Evolutionary conservation across 306 rosid genomes (phyloP), one percentile per base, ranked within the genome.

Genomic region (Abrus pulchellus): DNA sequence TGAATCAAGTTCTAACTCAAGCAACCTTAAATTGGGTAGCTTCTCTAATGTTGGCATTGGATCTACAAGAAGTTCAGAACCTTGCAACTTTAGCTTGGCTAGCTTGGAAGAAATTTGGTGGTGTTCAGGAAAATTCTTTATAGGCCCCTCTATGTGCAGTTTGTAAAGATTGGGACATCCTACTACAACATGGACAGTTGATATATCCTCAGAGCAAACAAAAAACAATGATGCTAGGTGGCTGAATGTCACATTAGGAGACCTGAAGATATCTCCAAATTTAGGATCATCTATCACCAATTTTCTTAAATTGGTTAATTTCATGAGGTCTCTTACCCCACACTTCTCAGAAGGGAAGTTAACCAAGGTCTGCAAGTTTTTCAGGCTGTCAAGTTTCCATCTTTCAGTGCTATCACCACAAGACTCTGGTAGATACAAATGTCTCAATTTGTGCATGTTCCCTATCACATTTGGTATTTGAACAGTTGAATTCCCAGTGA

Each of bases 291-390:
- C 86, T 28, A 82, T 78, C 30, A 83, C 88, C 77, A 89, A 33
- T 66, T 84, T 90, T 71, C 86, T 80, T 59, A 88, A 83, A n/a
- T 83, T 75, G 72, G 80, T 80, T 7, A 87, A 38, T 63, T 74
- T 50, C 20, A 69, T 34, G 3, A 90, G 83, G 36, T 75, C 83
- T 27, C 56, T 65, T 27, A 83, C 85, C 72, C 79, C 75, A 79
- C 80, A 82, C 29, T 79, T 83, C 5, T 79, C 83, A 0, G 83
- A 59, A 4, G 90, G 89, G 78, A 90, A 85, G 75, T 90, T 88
- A 52, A 90, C 86, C 45, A 88, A 32, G 1, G 88, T 86, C 80
- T 86, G 91, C 85, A 90, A 81, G 55, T 75, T 85, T 74, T 48
- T 54, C 52, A 84, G 77, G 48, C 67, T 80, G 29, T 14, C 20